Conservation (phyloP, 2,329 filamentous ascomycete genomes). For the Onygena corvina region DNA sequence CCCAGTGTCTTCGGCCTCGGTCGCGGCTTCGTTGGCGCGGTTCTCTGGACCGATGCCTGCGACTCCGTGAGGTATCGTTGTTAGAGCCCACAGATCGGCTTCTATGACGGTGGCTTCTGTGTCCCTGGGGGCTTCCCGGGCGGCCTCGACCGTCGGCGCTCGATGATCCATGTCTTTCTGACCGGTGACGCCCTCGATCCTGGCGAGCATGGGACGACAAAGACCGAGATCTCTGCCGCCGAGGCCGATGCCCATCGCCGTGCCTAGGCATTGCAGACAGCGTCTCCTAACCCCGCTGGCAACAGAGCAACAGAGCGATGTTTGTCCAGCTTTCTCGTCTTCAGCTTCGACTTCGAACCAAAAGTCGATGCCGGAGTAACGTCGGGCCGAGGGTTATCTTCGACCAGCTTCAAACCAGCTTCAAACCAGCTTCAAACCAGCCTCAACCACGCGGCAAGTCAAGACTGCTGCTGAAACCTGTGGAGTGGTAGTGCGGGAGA, state of each 20-base stretch:
- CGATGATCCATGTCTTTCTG: slow-evolving; percentile 9
- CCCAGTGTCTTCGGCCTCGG: slow-evolving; percentile 17
- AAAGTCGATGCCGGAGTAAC: neutral
- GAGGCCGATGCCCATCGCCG: slow-evolving; percentile 1
- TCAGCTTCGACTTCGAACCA: too few relatives aligned
- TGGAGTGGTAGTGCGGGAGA: too few relatives aligned
- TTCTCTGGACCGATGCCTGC: slow-evolving; percentile 21
- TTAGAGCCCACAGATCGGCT: slow-evolving; percentile 10
- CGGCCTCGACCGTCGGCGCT: slow-evolving; percentile 6
- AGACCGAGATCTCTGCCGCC: neutral
- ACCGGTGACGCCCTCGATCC: neutral
- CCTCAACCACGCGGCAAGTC: too few relatives aligned
- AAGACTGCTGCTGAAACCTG: too few relatives aligned
- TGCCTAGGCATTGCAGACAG: slow-evolving; percentile 7
- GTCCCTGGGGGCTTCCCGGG: slow-evolving; percentile 12
- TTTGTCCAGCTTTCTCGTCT: too few relatives aligned
- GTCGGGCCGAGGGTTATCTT: neutral
- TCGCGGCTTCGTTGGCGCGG: slow-evolving; percentile 21
- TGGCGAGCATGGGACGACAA: neutral
- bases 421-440: too few relatives aligned
- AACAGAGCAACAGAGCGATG: too few relatives aligned
- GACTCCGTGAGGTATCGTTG: slow-evolving; percentile 17
- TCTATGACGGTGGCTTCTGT: slow-evolving; percentile 9
- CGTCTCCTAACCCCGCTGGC: too few relatives aligned
- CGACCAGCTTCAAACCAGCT: too few relatives aligned